Conservation (phyloP, 2,329 filamentous ascomycete genomes). For the Akanthomyces lecanii region DNA sequence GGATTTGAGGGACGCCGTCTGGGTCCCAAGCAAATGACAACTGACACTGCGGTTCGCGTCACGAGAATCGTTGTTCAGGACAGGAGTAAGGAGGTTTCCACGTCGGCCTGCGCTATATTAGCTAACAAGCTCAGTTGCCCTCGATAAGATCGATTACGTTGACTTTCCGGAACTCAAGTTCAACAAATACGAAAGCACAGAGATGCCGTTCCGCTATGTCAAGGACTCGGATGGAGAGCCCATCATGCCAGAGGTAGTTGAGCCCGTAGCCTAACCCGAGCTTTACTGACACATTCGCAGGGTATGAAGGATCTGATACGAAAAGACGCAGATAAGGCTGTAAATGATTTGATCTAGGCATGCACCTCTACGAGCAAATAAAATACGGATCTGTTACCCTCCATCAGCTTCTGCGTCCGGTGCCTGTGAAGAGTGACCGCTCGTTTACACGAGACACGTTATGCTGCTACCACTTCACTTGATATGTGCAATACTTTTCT, state of each 20-base stretch:
- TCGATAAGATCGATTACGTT: conserved; percentile 75
- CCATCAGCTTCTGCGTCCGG: not conserved
- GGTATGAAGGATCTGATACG: conserved; percentile 94
- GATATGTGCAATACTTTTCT: not conserved
- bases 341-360: conserved; percentile 72
- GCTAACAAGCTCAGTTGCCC: conserved; percentile 52
- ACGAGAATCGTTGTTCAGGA: conserved; percentile 85
- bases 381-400: not conserved
- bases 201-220: conserved; percentile 98
- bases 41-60: conserved; percentile 91
- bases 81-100: conserved; percentile 55
- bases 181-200: conserved; percentile 85
- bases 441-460: not conserved
- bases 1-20: conserved; percentile 84
- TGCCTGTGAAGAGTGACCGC: not conserved
- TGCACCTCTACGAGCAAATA: not conserved
- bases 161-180: conserved; percentile 89
- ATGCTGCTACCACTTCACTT: not conserved
- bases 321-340: conserved; percentile 87
- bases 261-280: not conserved
- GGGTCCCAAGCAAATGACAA: conserved; percentile 95
- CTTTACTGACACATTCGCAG: conserved; percentile 39
- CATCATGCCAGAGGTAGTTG: conserved; percentile 81
- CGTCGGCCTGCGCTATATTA: conserved; percentile 2
- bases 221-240: conserved; percentile 68